These are phyloP conservation scores for Candida sp. DNA, from an alignment of 1,139 yeast species.

Conservation along the genomic window DNA sequence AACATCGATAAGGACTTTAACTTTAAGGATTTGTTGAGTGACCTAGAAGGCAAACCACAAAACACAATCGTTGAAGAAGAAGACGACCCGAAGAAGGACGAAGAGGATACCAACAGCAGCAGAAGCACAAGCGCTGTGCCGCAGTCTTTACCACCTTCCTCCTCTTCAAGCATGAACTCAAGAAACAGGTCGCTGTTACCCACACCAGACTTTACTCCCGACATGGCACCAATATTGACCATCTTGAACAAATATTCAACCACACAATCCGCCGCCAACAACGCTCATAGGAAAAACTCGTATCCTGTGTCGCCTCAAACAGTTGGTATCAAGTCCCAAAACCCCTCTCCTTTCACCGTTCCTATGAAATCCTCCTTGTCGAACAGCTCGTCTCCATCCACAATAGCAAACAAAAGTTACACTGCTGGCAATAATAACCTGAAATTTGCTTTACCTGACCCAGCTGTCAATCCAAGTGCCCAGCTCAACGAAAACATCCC, in stretches of 20 bases:
- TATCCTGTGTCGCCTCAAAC: conserved; percentile 18
- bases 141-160: conserved; percentile 4
- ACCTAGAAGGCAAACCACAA: conserved; percentile 6
- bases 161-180: conserved; percentile 9
- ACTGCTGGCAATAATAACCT: conserved; percentile 5
- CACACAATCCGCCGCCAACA: not conserved
- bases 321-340: conserved; percentile 18
- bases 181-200: conserved; percentile 29
- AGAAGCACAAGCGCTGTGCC: conserved; percentile 10
- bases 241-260: conserved; percentile 29
- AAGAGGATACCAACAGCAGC: conserved; percentile 11
- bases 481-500: conserved; percentile 24
- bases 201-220: conserved; percentile 50
- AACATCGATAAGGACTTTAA: conserved; percentile 59
- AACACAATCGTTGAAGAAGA: conserved; percentile 2
- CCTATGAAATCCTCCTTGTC: conserved; percentile 22
- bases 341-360: conserved; percentile 27
- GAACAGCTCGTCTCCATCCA: conserved; percentile 8
- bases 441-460: conserved; percentile 43
- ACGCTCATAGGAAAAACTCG: conserved; percentile 13
- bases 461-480: conserved; percentile 29
- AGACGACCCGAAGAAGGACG: conserved; percentile 9
- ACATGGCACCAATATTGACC: conserved; percentile 39
- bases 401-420: conserved; percentile 5
- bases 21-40: conserved; percentile 39